These are phyloP conservation scores for Arthroderma sp. DNA, from an alignment of 2,329 filamentous ascomycete genomes.

Conservation along the genomic window DNA sequence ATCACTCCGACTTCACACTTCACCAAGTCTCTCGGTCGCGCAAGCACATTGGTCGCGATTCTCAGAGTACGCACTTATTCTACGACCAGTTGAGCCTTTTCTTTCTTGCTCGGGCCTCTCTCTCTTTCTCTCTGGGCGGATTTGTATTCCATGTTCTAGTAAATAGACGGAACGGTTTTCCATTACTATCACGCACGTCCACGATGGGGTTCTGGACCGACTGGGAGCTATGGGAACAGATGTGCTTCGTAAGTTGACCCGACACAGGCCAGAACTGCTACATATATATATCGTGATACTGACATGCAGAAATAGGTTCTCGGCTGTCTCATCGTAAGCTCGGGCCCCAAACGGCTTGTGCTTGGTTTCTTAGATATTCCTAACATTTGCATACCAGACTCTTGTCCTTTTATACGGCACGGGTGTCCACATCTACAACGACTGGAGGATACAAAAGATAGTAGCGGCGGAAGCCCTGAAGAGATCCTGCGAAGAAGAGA, in stretches of 20 bases:
- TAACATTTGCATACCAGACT: conserved; percentile 29
- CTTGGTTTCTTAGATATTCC: background rate
- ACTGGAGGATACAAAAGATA: conserved; percentile 49
- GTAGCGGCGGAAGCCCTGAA: conserved; percentile 57
- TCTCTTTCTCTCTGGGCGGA: background rate
- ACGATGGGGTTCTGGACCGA: conserved; percentile 48
- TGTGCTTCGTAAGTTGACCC: conserved; percentile 64
- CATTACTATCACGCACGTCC: background rate
- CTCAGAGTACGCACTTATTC: background rate
- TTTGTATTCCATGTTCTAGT: background rate
- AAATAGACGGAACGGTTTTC: background rate
- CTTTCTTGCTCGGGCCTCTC: background rate
- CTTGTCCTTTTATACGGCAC: conserved; percentile 57
- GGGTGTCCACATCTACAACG: conserved; percentile 47
- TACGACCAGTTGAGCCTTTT: background rate
- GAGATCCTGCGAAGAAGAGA: conserved; percentile 38
- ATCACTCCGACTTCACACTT: background rate
- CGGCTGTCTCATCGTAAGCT: conserved; percentile 51
- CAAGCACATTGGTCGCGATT: background rate
- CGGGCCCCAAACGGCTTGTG: conserved; percentile 5
- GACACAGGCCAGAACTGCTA: background rate
- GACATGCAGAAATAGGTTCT: conserved; percentile 49
- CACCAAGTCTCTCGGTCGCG: too few species aligned
- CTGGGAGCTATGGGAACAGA: conserved; percentile 79
- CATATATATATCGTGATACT: conserved; percentile 4